Base-by-base conservation (phyloP, 352 stramenopile species). In the Phytopythium ostracodes region DNA sequence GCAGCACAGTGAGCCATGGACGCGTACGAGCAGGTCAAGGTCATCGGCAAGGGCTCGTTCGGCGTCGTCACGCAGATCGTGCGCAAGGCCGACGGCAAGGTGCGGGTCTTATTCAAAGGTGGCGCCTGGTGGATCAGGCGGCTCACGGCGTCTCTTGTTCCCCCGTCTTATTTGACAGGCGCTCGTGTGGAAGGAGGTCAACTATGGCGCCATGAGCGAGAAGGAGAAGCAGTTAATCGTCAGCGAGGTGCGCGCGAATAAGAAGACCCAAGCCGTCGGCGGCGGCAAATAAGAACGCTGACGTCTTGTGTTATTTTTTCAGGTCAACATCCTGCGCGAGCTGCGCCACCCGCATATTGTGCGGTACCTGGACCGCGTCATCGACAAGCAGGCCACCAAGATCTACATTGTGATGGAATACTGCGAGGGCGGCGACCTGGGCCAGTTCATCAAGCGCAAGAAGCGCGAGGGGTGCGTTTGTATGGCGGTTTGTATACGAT, bases 381-480 rank as follows among this genome's bases (percentile, higher is more conserved):
- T 98, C 60, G 92, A 98, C 72, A 96, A 97, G 68, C 76, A 90
- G 56, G 84, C 77, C 15, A 96, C 88, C 52, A 95, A 95, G 73
- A 92, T 98, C 63, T 97, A 98, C 77, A 98, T 98, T 56, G 83
- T 98, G 61, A 98, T 98, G 92, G 92, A 98, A 68, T 97, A 90
- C 73, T 98, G 92, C 67, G 86, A 96, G 59, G 90, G 90, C 38
- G 90, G 90, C 51, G 90, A 97, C 59, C 67, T 97, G 35, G 89
- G 89, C 43, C 84, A 94, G 69, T 92, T 93, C 72, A 96, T 96
- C 70, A 96, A 94, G 71, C 83, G 88, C 60, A 94, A 96, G 77
- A 94, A 86, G 62, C 86, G 88, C 56, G 87, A 96, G 65, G 87
- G 86, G 84, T 94, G 60, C 56, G 76, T 77, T 54, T 54, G 46